Evolutionary conservation across 495 filamentous ascomycete species (phyloP), one percentile per base, ranked within the genome.

Genomic region (Friedmanniomyces endolithicus): DNA sequence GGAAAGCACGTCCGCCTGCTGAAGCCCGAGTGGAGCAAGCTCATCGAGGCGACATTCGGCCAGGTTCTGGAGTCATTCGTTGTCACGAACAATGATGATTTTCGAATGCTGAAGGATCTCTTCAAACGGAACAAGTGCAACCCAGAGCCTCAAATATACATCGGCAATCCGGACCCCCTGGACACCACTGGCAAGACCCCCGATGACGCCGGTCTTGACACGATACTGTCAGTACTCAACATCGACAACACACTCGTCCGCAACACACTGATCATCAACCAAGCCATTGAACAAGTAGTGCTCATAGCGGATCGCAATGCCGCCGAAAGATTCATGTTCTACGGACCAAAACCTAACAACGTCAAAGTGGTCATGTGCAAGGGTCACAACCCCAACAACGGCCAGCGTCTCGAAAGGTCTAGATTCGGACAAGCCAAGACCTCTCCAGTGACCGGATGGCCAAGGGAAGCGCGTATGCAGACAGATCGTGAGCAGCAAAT

Each of bases 201-300:
- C 8, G 82, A 88, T 56, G 59, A 53, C 23, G 47, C 63, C 31
- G 65, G 72, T 2, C 86, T 83, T 55, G 78, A 86, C 50, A 97
- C 92, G 2, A 81, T 86, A 29, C 72, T 96, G 35, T 76, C 86
- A 47, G 78, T 84, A 6, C 74, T 98, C 39, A 80, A 81, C 71
- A 82, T 98, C 59, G 84, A 92, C 58, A 81, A 90, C 65, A 77
- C 83, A 14, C 67, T 83, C 41, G 86, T 94, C 22, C 81, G 80
- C 33, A 82, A 85, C 55, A 83, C 88, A 48, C 69, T 97, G 29
- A 84, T 99, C 65, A 87, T 99, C 65, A 82, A 80, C 50, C 75
- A 90, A 61, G 68, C 72, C 8, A 85, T 95, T 44, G 92, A 99
- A 53, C 90, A 97, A 63, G 81, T 82, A 11, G 75, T 95, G 11